phyloP scores from a whole-genome alignment of 2,329 filamentous ascomycete species.

The Xylaria sp. region DNA sequence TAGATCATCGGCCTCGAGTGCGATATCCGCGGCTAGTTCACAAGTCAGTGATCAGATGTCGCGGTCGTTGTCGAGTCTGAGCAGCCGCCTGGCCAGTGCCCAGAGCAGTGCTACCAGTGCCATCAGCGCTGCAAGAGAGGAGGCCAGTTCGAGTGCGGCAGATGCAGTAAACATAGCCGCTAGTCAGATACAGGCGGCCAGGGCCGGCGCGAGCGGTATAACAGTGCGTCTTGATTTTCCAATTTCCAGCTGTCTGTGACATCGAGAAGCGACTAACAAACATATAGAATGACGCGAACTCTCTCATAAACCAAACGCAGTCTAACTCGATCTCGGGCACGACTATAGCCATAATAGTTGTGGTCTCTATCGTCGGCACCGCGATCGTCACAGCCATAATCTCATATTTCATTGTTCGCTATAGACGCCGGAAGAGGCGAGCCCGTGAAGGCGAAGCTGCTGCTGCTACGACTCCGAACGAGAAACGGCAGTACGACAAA shows the following conservation, averaged over 20 bases:
- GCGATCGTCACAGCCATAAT: slow-evolving; percentile 29
- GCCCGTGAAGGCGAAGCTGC: slow-evolving; percentile 13
- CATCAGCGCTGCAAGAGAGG: slow-evolving; percentile 53
- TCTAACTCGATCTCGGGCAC: slow-evolving; percentile 33
- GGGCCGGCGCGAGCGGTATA: slow-evolving; percentile 23
- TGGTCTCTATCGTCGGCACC: slow-evolving; percentile 32
- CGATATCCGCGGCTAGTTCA: slow-evolving; percentile 29
- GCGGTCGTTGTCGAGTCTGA: slow-evolving; percentile 34
- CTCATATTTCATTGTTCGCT: slow-evolving; percentile 31
- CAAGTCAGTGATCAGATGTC: slow-evolving; percentile 30
- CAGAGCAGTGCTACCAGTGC: slow-evolving; percentile 40
- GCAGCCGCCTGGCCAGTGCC: slow-evolving; percentile 33
- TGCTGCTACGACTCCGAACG: slow-evolving; percentile 12
- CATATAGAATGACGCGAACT: slow-evolving; percentile 28
- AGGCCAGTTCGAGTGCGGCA: slow-evolving; percentile 57
- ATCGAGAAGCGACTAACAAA: slow-evolving; percentile 8
- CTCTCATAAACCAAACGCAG: slow-evolving; percentile 26
- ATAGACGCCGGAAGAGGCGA: slow-evolving; percentile 30
- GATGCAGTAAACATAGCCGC: slow-evolving; percentile 51
- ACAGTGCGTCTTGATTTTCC: slow-evolving; percentile 19
- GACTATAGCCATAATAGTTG: slow-evolving; percentile 36
- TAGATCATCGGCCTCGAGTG: slow-evolving; percentile 36
- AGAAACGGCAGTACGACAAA: slow-evolving; percentile 23
- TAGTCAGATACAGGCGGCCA: slow-evolving; percentile 32
- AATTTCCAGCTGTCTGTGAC: background rate